Base-by-base conservation (phyloP, 1,139 yeast species). In the Saccharomyces pastorianus region DNA sequence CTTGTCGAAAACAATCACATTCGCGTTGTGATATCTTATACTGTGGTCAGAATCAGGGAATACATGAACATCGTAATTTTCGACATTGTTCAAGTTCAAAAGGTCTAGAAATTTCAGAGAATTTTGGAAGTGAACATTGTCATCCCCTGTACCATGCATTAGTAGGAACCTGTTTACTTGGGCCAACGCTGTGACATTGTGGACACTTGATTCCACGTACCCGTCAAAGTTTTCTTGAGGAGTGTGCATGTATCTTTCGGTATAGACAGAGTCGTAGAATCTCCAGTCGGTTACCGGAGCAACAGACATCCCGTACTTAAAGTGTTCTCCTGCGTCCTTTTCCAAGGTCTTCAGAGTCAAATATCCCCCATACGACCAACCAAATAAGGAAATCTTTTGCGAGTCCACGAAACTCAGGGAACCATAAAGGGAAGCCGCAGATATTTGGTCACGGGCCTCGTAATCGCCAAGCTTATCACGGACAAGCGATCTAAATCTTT, bases 281-380 rank as follows among this genome's bases (percentile, higher is more conserved):
- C 75, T 75, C 93, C 93, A 86, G 66, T 83, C 80, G 1, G 93
- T 86, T 3, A 86, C 95, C 2, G 95, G 95, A 0, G 95, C 95
- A 46, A 86, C 88, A 0, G 91, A 77, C 67, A 84, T 79, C 13
- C 91, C 93, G 64, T 80, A 86, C 50, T 80, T 80, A 71, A 86
- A 85, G 49, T 78, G 75, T 38, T 79, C 75, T 14, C 83, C 80
- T 7, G 71, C 71, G 67, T 86, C 93, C 26, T 78, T 76, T 69
- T 86, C 93, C 52, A 86, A 69, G 0, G 91, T 84, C 64, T 85
- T 86, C 60, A 86, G 74, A 0, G 95, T 84, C 73, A 85, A 76
- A 64, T 80, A 86, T 0, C 93, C 95, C 56, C 95, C 95, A 64
- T 85, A 86, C 1, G 90, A 84, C 91, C 93, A 86, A 6, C 95